phyloP scores from a whole-genome alignment of 495 filamentous ascomycete genomes.

The Aspergillus mulundensis region DNA sequence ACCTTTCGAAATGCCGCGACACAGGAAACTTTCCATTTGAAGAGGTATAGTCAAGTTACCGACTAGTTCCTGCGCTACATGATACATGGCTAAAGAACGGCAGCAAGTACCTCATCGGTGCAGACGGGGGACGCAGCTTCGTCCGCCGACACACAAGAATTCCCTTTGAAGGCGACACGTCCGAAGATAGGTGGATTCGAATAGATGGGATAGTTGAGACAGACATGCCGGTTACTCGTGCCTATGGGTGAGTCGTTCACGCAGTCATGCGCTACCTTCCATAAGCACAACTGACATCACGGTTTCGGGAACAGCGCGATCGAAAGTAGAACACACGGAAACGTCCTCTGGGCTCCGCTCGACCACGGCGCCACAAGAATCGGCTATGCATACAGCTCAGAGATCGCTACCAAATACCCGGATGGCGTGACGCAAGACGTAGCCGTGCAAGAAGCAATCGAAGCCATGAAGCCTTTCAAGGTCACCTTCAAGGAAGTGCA shows the following conservation, averaged over 20 bases:
- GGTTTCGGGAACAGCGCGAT: conserved; percentile 18
- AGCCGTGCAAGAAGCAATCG: conserved; percentile 39
- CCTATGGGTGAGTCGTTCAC: conserved; percentile 8
- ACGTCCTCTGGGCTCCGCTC: conserved; percentile 47
- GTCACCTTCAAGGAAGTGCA: conserved; percentile 43
- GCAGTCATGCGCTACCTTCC: not conserved
- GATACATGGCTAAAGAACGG: not conserved
- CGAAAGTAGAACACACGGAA: conserved; percentile 48
- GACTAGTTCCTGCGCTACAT: not conserved
- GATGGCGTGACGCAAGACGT: conserved; percentile 23
- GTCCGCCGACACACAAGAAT: conserved; percentile 40
- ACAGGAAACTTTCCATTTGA: not conserved
- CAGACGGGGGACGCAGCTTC: conserved; percentile 44
- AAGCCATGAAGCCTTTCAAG: conserved; percentile 42
- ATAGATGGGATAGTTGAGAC: conserved; percentile 49
- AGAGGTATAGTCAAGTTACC: not conserved
- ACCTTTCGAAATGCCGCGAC: not conserved
- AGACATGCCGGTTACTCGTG: conserved; percentile 34
- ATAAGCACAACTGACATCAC: not conserved
- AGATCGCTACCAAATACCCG: conserved; percentile 27
- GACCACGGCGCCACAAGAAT: conserved; percentile 48
- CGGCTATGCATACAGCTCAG: conserved; percentile 50
- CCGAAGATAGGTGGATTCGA: conserved; percentile 44
- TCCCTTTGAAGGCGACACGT: conserved; percentile 41
- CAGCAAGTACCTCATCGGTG: conserved; percentile 43